Evolutionary conservation across 2,329 filamentous ascomycete genomes (phyloP).

Genomic region (Fusarium brachygibbosum): DNA sequence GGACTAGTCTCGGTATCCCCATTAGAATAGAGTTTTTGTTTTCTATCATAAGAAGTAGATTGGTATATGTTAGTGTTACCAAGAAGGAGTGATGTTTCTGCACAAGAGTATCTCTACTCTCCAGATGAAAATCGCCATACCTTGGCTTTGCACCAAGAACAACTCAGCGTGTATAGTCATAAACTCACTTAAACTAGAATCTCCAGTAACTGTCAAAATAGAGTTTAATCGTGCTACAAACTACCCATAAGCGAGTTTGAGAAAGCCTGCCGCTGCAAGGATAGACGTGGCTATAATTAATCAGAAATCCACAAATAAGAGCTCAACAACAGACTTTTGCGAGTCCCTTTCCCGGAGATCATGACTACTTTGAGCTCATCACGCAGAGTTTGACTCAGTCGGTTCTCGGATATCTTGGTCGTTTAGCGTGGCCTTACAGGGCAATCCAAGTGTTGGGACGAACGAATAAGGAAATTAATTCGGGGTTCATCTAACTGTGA

Average conservation of each 20-base stretch:
- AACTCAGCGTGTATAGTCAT: neutral
- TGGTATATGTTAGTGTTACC: neutral
- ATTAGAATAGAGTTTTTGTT: neutral
- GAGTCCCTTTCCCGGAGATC: conserved; percentile 10
- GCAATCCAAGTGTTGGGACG: neutral
- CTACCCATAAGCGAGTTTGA: conserved; percentile 33
- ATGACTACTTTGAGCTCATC: neutral
- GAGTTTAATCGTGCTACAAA: conserved; percentile 32
- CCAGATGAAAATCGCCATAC: neutral
- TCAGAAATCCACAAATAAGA: conserved; percentile 7
- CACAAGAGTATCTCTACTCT: neutral
- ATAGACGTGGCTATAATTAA: conserved; percentile 5
- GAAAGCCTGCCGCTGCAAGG: conserved; percentile 14
- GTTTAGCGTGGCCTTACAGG: conserved; percentile 4
- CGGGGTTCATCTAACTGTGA: neutral
- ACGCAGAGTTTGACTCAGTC: neutral
- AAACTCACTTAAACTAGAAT: neutral
- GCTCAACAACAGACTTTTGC: conserved; percentile 8
- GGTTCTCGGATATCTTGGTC: neutral
- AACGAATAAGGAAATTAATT: neutral
- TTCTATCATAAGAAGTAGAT: no score
- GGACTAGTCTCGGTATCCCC: conserved; percentile 9
- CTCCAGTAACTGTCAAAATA: conserved; percentile 20
- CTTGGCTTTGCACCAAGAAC: no score
- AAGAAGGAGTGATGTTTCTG: neutral